Percentiles rank a stretch among this genome's conserved stretches.
Conservation (phyloP, 2,329 filamentous ascomycete genomes). For the Colletotrichum nymphaeae region DNA sequence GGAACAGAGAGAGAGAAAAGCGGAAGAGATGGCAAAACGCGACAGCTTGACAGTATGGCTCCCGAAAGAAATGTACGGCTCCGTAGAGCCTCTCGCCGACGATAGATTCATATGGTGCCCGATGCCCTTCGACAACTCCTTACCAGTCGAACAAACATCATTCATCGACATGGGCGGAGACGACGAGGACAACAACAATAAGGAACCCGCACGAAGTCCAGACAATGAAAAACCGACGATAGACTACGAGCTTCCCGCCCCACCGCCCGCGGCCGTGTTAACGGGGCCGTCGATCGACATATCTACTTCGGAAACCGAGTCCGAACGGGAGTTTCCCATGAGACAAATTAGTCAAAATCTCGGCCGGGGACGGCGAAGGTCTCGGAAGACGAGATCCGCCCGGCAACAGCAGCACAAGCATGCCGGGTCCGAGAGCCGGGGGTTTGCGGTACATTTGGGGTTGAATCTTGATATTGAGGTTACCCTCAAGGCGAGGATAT, state of each 20-base stretch:
- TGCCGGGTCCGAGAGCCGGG: not conserved
- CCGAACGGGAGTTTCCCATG: conserved; percentile 6
- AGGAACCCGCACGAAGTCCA: not conserved
- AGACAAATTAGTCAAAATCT: conserved; percentile 2
- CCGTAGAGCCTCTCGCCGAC: conserved; percentile 29
- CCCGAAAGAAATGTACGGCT: conserved; percentile 31
- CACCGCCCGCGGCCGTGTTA: not conserved
- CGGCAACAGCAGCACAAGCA: not conserved
- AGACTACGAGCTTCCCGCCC: not conserved
- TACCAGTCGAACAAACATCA: conserved; percentile 29
- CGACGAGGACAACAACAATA: not conserved
- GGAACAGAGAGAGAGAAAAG: not conserved
- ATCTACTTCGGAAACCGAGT: conserved; percentile 15
- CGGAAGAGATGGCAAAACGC: conserved; percentile 11
- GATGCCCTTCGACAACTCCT: conserved; percentile 28
- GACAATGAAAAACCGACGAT: not conserved
- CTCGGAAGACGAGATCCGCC: not conserved
- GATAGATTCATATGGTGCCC: conserved; percentile 27
- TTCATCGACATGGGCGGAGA: conserved; percentile 23
- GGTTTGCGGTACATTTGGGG: conserved; percentile 20
- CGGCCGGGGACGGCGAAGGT: not conserved
- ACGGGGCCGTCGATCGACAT: not conserved
- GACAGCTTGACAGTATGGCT: conserved; percentile 30
- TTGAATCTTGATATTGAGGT: conserved; percentile 28
- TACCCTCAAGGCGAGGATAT: conserved; percentile 19